Conservation (phyloP, 2,329 filamentous ascomycete species). For the Calonectria pauciramosa region DNA sequence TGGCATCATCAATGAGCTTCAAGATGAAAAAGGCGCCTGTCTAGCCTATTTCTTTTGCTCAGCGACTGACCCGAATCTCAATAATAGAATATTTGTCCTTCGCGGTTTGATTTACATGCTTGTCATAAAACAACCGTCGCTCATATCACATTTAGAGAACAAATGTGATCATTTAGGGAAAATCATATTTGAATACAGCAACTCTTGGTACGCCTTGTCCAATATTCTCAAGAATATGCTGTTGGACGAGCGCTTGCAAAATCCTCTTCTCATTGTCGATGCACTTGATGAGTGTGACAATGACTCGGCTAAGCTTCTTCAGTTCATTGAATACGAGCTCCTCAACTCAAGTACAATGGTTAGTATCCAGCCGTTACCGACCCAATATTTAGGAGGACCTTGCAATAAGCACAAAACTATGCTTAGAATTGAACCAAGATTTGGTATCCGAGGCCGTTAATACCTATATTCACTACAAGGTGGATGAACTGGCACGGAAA, state of each 20-base stretch:
- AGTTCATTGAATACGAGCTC: constrained; percentile 22
- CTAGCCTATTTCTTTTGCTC: neutral
- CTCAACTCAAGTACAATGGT: constrained; percentile 52
- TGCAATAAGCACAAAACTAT: constrained; percentile 45
- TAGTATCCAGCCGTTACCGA: constrained; percentile 60
- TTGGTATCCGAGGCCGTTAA: constrained; percentile 52
- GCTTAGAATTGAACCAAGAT: constrained; percentile 51
- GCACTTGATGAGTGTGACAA: constrained; percentile 61
- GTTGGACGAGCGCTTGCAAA: neutral
- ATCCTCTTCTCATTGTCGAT: constrained; percentile 55
- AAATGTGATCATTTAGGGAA: neutral
- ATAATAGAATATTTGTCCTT: neutral
- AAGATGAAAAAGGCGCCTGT: neutral
- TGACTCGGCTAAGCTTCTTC: constrained; percentile 48
- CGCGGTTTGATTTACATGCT: neutral
- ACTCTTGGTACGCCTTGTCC: neutral
- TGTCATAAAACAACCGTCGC: neutral
- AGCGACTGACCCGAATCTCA: neutral
- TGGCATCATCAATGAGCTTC: neutral
- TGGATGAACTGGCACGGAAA: neutral
- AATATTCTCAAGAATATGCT: neutral
- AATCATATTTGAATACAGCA: neutral
- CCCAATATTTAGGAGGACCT: constrained; percentile 42
- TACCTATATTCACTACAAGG: constrained; percentile 54
- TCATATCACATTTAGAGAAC: neutral